Evolutionary conservation across 176 grass and related monocot species (phyloP), one percentile per base, ranked within the genome.

Genomic region (Hordeum vulgare): DNA sequence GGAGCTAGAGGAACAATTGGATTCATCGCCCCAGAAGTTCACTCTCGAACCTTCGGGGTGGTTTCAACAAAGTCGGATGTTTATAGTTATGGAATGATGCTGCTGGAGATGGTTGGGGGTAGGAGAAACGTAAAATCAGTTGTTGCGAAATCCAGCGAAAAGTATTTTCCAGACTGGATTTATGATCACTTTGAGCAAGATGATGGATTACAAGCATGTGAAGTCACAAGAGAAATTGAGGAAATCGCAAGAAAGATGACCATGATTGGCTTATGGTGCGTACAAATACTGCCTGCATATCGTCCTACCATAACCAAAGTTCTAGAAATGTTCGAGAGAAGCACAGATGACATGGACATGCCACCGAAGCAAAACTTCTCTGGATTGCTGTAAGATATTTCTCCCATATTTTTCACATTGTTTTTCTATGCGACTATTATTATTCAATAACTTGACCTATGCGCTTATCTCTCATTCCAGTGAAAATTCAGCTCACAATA

Each of bases 261-360:
- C 6, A 9, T 92, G 60, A 81, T 92, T 41, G 90, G 90, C 3
- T 71, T 89, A 58, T 92, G 87, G 87, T 89, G 90, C 6, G 29
- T 81, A 39, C 86, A 92, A 49, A 26, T 80, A 31, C 8, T 63
- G 3, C 90, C 90, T 6, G 1, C n/a, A 31, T 37, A 83, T 78
- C 83, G 90, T 15, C 90, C 90, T 67, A 86, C 79, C 0, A 86
- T 89, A 60, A 85, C 83, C 10, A 79, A 76, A 49, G 86, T 89
- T 20, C 6, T 92, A 24, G 90, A 89, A 69, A 88, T 92, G 86
- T 83, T 92, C 9, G 86, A 88, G 66, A 84, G 73, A 83, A 74
- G 42, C 47, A 18, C 58, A 18, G 35, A 85, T 24, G 75, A 89
- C 6, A 3, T 91, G 56, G 83, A 81, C 11, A 85, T 87, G 74